Conservation (phyloP, 208 protist genomes). For the Wallacemonas collosoma region DNA sequence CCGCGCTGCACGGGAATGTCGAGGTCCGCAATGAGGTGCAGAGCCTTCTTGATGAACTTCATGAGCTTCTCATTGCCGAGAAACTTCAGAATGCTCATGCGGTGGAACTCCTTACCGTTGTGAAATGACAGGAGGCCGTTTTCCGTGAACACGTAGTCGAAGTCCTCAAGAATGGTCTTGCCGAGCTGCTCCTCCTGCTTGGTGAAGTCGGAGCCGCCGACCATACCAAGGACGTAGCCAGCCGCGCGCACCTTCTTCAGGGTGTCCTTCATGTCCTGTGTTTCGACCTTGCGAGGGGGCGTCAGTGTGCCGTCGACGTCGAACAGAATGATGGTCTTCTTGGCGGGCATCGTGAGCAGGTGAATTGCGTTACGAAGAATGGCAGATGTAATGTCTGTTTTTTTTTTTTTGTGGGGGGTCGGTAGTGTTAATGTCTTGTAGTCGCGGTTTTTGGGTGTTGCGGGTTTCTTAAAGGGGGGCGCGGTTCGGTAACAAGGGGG, state of each 20-base stretch:
- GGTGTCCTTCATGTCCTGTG: constrained; percentile 89
- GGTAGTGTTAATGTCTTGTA: too few species aligned
- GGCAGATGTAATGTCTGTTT: neutral
- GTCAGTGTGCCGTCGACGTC: constrained; percentile 96
- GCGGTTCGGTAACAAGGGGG: neutral
- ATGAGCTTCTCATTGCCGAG: constrained; percentile 96
- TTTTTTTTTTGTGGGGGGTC: neutral
- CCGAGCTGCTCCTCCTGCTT: constrained; percentile 99
- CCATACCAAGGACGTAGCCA: constrained; percentile 95
- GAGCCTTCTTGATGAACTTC: constrained; percentile 95
- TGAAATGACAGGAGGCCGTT: constrained; percentile 97
- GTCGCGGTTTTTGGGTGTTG: too few species aligned
- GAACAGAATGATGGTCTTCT: constrained; percentile 92
- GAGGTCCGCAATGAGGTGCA: constrained; percentile 95
- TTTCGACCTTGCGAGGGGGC: constrained; percentile 71
- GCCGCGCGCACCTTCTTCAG: constrained; percentile 83
- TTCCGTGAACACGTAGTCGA: constrained; percentile 99
- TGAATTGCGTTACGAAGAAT: neutral
- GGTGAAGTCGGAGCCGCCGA: constrained; percentile 98
- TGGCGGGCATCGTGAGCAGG: constrained; percentile 20
- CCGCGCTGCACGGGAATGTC: constrained; percentile 99
- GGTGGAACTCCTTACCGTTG: constrained; percentile 88
- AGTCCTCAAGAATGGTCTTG: constrained; percentile 82
- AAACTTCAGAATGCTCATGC: constrained; percentile 88
- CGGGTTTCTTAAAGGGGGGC: neutral